Base-by-base conservation (phyloP, 2,329 filamentous ascomycete genomes). In the Fusarium staphyleae region DNA sequence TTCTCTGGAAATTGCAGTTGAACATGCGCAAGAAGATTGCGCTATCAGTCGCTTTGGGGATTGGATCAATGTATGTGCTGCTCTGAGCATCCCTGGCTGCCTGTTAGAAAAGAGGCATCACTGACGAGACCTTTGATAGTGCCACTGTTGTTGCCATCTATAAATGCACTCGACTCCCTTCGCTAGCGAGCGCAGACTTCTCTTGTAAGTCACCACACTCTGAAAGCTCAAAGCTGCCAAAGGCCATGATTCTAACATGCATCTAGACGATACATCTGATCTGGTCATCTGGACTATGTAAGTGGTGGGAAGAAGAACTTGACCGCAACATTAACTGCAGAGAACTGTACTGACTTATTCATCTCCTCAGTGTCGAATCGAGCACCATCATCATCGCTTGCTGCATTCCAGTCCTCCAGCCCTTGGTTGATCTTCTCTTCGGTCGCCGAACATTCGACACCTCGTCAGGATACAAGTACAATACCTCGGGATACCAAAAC, bases 271-370 rank as follows among this genome's bases (percentile, higher is more conserved):
- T 15, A 77, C 74, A 3, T 71, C 72, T 0, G 75, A 77, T n/a
- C 66, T 78, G 4, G 69, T 78, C 1, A 72, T 78, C 22, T 80
- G 77, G 77, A 79, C 77, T 5, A 69, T 72, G 75, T 78, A 69
- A 67, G 52, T 54, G 7, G 7, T 7, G 7, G 7, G 19, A 7
- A 22, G 19, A 22, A 22, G 7, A 12, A n/a, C n/a, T n/a, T n/a
- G n/a, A n/a, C n/a, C n/a, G n/a, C n/a, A n/a, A n/a, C n/a, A n/a
- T n/a, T n/a, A n/a, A n/a, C n/a, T n/a, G n/a, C 3, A 11, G 5
- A 24, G 11, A 16, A 7, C 24, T 8, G 41, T 26, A 9, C 41
- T 44, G 13, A 44, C 30, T 11, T 15, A n/a, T 33, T 24, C 3
- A 1, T 6, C 26, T n/a, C 29, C 4, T 4, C 22, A 73, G 71